phyloP scores from a whole-genome alignment of 345 rosid species.

The Brassica nigra region DNA sequence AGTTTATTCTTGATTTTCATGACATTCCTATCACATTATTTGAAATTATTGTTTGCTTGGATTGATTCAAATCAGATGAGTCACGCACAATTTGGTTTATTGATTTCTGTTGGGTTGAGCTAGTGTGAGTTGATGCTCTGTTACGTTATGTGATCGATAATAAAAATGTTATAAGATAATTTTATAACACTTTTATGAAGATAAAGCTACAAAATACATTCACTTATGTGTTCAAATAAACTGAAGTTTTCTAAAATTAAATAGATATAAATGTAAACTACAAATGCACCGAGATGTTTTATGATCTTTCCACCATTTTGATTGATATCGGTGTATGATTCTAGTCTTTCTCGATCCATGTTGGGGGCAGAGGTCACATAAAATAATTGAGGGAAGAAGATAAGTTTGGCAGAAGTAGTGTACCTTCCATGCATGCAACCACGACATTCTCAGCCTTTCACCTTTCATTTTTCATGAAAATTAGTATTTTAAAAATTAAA shows the following conservation, averaged over 20 bases:
- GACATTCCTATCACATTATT: not conserved
- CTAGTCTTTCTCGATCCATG: not conserved
- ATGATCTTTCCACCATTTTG: not conserved
- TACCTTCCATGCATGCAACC: conserved; percentile 27
- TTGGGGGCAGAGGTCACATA: not conserved
- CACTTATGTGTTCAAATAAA: not conserved
- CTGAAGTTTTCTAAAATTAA: not conserved
- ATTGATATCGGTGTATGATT: conserved; percentile 2
- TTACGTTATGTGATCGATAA: not conserved
- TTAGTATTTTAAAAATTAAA: not conserved
- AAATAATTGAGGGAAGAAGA: not conserved
- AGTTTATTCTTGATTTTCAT: not conserved
- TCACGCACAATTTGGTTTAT: not conserved
- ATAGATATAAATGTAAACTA: not conserved
- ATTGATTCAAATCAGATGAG: not conserved
- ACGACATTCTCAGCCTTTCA: conserved; percentile 8
- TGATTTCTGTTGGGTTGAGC: not conserved
- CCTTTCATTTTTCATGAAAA: not conserved
- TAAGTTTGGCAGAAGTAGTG: conserved; percentile 23
- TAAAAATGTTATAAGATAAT: not conserved
- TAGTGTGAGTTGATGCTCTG: not conserved
- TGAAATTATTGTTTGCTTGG: not conserved
- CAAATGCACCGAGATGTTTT: not conserved
- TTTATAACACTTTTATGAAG: not conserved
- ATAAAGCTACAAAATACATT: not conserved